Base-by-base conservation (phyloP, 2,329 filamentous ascomycete genomes). In the Decorospora gaudefroyi region DNA sequence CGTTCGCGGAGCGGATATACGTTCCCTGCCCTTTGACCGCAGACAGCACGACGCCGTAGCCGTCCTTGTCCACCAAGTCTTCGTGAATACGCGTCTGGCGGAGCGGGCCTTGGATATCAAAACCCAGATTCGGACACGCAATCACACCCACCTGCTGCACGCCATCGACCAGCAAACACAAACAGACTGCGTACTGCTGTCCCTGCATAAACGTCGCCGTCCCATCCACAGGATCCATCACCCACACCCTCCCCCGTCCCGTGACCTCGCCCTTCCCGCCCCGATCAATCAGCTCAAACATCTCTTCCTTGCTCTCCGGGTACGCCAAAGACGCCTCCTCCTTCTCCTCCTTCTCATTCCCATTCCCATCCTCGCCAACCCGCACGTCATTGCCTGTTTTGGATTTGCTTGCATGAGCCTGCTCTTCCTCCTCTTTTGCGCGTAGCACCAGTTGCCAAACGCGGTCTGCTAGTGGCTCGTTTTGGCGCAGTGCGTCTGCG, bases 201-300 rank as follows among this genome's bases (percentile, higher is more conserved):
- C 79, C 79, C 26, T 70, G 69, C 52, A 86, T 77, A 46, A 84
- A 86, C 0, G 81, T 79, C 11, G 78, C 78, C 1, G 83, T 86
- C 19, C 83, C 83, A 53, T 86, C 83, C 6, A 86, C 78, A 0
- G 83, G 83, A 57, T 86, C 83, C 61, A 86, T 76, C 19, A 82
- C 76, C 83, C 83, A 86, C 37, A 80, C 75, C 1, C 69, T 46
- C 1, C 69, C 67, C n/a, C 77, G 69, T 15, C 46, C 42, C 18
- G 80, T 74, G 3, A 75, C 74, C 5, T 67, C 73, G 1, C 75
- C 76, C 2, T 69, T 77, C 2, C 83, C 83, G 6, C 83, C 83
- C 9, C 78, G 67, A 60, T 85, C 82, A 57, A 86, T 83, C n/a
- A 79, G 57, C n/a, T 77, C 68, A 9, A 85, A 74, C 76, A 85